These are phyloP conservation scores for Apiospora hydei DNA, from an alignment of 2,329 filamentous ascomycete genomes.

Conservation along the genomic window DNA sequence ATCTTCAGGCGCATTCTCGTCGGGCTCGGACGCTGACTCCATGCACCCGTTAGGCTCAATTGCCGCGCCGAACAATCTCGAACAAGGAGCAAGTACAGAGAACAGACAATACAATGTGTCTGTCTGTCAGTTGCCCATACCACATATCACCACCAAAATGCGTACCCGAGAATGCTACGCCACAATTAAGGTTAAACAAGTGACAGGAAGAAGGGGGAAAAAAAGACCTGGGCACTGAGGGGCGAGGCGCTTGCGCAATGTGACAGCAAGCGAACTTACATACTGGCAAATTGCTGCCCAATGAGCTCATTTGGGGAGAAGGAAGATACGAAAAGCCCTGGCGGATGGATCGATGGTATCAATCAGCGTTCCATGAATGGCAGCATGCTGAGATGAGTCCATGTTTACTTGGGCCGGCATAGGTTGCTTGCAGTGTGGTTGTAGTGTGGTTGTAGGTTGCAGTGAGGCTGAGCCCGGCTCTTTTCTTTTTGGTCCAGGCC, in stretches of 20 bases:
- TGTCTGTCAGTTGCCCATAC: not conserved
- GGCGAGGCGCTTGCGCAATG: conserved; percentile 6
- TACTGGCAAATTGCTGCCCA: not conserved
- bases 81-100: not conserved
- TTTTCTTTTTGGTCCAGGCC: conserved; percentile 20
- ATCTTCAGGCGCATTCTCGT: not conserved
- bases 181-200: not conserved
- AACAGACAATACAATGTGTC: not conserved
- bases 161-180: conserved; percentile 3
- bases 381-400: not conserved
- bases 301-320: not conserved
- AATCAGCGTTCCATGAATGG: not conserved
- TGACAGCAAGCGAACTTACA: not conserved
- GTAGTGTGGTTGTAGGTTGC: not conserved
- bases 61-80: conserved; percentile 1
- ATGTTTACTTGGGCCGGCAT: not conserved
- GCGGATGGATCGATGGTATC: not conserved
- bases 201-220: not conserved
- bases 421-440: not conserved
- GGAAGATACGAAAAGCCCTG: not conserved
- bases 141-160: conserved; percentile 8
- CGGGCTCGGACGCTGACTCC: not conserved
- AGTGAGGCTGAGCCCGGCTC: conserved; percentile 11
- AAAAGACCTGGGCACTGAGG: not conserved
- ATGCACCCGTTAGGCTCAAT: not conserved